Percentiles rank a stretch among this genome's conserved stretches.
phyloP scores from a whole-genome alignment of 352 stramenopile species.

The Globisporangium yorkense region DNA sequence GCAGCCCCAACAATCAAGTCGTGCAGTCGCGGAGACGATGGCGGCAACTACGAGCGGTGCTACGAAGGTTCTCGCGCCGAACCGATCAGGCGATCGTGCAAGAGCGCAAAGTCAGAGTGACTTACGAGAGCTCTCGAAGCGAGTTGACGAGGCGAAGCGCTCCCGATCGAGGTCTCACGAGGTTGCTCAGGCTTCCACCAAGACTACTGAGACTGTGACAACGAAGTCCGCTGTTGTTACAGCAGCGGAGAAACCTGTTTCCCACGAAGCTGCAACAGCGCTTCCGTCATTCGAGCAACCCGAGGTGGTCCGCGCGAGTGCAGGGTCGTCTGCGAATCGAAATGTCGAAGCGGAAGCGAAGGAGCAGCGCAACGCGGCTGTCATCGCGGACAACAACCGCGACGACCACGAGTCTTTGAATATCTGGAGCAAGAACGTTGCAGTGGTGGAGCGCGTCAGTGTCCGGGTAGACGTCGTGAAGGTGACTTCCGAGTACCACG shows the following conservation, averaged over 20 bases:
- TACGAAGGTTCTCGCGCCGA: too few species aligned
- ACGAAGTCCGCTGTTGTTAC: background rate
- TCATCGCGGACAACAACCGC: background rate
- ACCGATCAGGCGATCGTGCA: too few species aligned
- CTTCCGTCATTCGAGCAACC: background rate
- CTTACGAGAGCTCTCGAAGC: too few species aligned
- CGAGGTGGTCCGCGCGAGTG: background rate
- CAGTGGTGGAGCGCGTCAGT: conserved; percentile 17
- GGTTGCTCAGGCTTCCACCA: too few species aligned
- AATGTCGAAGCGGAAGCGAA: background rate
- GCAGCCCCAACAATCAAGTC: too few species aligned
- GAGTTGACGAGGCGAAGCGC: too few species aligned
- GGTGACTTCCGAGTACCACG: conserved; percentile 7
- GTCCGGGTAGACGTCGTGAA: conserved; percentile 9
- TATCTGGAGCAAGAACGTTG: conserved; percentile 8
- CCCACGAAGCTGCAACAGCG: too few species aligned
- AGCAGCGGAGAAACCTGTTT: background rate
- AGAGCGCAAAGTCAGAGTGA: too few species aligned
- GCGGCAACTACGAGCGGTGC: too few species aligned
- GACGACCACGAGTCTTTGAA: conserved; percentile 9
- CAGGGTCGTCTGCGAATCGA: background rate
- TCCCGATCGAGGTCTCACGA: too few species aligned
- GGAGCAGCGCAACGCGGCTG: background rate
- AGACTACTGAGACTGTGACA: background rate
- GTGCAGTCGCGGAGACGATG: too few species aligned